Evolutionary conservation across 306 rosid genomes (phyloP), one percentile per base, ranked within the genome.

Genomic region (Rosa rugosa): DNA sequence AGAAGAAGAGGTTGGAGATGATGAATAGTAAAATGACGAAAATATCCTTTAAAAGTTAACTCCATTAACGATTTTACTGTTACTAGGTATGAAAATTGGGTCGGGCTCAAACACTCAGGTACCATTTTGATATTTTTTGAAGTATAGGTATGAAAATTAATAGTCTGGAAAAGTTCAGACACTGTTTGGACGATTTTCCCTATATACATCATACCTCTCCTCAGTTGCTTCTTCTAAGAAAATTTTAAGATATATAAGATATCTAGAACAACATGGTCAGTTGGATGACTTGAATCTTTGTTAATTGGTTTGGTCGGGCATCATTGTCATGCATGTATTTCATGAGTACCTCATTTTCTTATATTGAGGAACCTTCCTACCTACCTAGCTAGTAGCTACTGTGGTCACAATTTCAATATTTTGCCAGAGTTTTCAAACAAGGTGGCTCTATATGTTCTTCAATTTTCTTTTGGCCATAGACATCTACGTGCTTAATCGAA

Each of bases 311-410:
- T 41, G 67, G 53, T 23, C 8, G 40, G 40, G 22, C 53, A 14
- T 59, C 69, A 16, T 42, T 59, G 42, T 75, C 71, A 44, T 75
- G 11, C 70, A 44, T 75, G 18, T 60, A 23, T 75, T 23, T 42
- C 78, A 11, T 42, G 42, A 57, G 5, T 0, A 3, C 41, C 14
- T 44, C 50, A 13, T 36, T 36, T 53, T 51, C 18, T 60, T 44
- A 11, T 17, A 10, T 16, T 27, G 65, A 38, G 45, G 36, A 75
- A 75, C 71, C 71, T 62, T 75, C 79, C 57, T 11, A 69, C 44
- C 45, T 65, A 16, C 11, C 5, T n/a, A 34, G 25, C 5, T 71
- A 22, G 25, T 25, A 27, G 31, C 36, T 31, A 31, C 3, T 31
- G 3, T 31, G 36, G 36, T 31, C 36, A 2, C 36, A 31, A 31